phyloP scores from a whole-genome alignment of 2,329 filamentous ascomycete genomes.

The Hypoxylon sp. region DNA sequence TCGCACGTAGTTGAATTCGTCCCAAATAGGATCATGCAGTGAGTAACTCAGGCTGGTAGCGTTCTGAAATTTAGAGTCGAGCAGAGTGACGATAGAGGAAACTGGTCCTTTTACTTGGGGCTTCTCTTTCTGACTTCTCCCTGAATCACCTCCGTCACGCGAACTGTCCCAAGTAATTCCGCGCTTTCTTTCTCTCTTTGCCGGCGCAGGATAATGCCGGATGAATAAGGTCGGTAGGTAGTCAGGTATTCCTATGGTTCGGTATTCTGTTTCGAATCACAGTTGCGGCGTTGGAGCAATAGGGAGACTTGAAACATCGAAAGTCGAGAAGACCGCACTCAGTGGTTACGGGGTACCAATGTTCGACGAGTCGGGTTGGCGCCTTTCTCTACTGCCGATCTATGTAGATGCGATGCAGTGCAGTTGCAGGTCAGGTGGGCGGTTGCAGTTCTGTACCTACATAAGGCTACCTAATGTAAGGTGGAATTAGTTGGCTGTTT shows the following conservation, averaged over 20 bases:
- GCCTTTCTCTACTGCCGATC: conserved; percentile 28
- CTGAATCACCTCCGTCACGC: conserved; percentile 28
- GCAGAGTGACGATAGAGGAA: conserved; percentile 1
- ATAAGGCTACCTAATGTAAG: conserved; percentile 25
- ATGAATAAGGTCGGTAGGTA: conserved; percentile 23
- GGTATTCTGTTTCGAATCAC: conserved; percentile 30
- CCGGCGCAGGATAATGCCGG: conserved; percentile 1
- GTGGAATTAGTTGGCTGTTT: conserved; percentile 17
- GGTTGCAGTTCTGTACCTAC: conserved; percentile 33
- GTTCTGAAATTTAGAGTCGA: conserved; percentile 8
- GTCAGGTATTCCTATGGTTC: conserved; percentile 35
- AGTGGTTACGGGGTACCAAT: conserved; percentile 39
- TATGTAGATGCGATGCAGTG: conserved; percentile 10
- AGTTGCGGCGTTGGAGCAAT: conserved; percentile 32
- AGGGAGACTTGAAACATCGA: conserved; percentile 41
- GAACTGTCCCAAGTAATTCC: conserved; percentile 29
- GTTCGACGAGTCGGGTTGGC: conserved; percentile 24
- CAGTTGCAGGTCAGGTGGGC: conserved; percentile 34
- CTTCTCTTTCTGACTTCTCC: conserved; percentile 28
- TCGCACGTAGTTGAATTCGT: conserved; percentile 20
- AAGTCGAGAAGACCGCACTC: conserved; percentile 36
- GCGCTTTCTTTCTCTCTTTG: conserved; percentile 13
- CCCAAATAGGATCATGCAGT: conserved; percentile 13
- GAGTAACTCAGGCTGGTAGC: conserved; percentile 12
- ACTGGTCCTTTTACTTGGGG: conserved; percentile 13